Conservation (phyloP, 1,284 basidiomycete species). For the Lignosus rhinocerotis region DNA sequence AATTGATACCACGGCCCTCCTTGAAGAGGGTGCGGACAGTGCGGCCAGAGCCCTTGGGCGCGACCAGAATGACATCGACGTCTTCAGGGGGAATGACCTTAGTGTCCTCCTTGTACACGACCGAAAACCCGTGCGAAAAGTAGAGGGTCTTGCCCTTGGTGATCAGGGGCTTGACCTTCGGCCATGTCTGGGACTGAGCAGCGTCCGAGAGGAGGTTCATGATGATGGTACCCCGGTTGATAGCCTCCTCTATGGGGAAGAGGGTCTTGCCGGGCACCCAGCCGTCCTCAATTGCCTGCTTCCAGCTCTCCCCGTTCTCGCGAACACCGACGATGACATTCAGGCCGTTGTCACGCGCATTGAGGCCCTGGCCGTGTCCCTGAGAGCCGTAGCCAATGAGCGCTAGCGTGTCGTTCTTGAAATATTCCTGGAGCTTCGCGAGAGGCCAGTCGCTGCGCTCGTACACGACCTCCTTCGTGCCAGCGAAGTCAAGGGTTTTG, state of each 20-base stretch:
- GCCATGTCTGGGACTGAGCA: conserved; percentile 96
- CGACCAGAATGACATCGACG: conserved; percentile 98
- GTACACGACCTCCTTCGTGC: conserved; percentile 93
- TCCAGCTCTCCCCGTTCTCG: conserved; percentile 96
- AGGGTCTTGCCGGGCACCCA: conserved; percentile 99
- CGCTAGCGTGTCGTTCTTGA: conserved; percentile 99
- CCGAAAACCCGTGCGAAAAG: conserved; percentile 99
- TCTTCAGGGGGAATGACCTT: conserved; percentile 90
- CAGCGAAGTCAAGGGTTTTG: conserved; percentile 98
- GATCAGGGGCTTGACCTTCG: conserved; percentile 85
- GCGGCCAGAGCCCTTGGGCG: conserved; percentile 97
- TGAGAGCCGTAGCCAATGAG: conserved; percentile 99
- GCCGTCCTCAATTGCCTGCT: conserved; percentile 93
- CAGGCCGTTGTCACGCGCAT: conserved; percentile 98
- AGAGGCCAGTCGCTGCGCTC: conserved; percentile 99
- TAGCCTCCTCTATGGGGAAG: conserved; percentile 98
- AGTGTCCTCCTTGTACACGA: conserved; percentile 98
- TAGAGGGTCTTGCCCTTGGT: conserved; percentile 99
- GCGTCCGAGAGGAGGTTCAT: conserved; percentile 99
- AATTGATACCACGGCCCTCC: conserved; percentile 98
- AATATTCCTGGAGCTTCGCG: conserved; percentile 97
- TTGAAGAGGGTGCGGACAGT: conserved; percentile 99
- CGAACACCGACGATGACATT: conserved; percentile 99
- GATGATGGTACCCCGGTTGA: conserved; percentile 94
- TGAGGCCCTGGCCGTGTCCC: conserved; percentile 97